phyloP scores from a whole-genome alignment of 176 grass and related monocot species.

The Ampelocalamus luodianensis region DNA sequence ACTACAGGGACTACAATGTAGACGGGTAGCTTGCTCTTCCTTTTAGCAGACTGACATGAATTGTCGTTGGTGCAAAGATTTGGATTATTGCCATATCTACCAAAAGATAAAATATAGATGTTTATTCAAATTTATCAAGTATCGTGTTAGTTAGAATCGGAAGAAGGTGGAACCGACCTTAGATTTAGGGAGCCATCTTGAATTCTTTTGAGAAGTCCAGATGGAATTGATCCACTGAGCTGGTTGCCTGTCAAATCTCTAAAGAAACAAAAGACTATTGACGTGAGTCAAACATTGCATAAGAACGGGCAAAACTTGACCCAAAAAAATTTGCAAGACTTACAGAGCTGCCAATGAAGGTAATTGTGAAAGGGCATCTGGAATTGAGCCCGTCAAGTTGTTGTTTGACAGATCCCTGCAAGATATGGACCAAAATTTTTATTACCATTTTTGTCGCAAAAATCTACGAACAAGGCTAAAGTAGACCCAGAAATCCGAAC shows the following conservation, averaged over 20 bases:
- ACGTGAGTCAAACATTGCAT: not conserved
- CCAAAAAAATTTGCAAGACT: no score
- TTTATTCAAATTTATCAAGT: not conserved
- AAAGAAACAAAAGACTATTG: conserved; percentile 8
- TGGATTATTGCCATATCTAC: conserved; percentile 58
- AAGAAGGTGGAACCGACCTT: conserved; percentile 29
- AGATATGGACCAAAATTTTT: conserved; percentile 8
- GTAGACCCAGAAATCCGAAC: not conserved
- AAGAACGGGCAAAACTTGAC: not conserved
- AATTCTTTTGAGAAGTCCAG: conserved; percentile 47
- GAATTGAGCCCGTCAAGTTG: conserved; percentile 62
- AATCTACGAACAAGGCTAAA: not conserved
- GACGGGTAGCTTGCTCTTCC: conserved; percentile 46
- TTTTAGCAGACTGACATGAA: conserved; percentile 43
- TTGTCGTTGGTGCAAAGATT: conserved; percentile 45
- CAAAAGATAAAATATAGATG: not conserved
- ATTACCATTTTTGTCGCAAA: not conserved
- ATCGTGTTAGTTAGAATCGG: not conserved
- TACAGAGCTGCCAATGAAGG: conserved; percentile 58
- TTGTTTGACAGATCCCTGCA: conserved; percentile 77
- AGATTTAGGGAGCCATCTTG: conserved; percentile 54
- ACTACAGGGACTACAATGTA: conserved; percentile 47
- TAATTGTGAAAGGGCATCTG: conserved; percentile 49
- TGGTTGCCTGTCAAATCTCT: conserved; percentile 72
- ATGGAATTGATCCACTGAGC: conserved; percentile 53